Base-by-base conservation (phyloP, 2,329 filamentous ascomycete species). In the Lachnellula suecica region DNA sequence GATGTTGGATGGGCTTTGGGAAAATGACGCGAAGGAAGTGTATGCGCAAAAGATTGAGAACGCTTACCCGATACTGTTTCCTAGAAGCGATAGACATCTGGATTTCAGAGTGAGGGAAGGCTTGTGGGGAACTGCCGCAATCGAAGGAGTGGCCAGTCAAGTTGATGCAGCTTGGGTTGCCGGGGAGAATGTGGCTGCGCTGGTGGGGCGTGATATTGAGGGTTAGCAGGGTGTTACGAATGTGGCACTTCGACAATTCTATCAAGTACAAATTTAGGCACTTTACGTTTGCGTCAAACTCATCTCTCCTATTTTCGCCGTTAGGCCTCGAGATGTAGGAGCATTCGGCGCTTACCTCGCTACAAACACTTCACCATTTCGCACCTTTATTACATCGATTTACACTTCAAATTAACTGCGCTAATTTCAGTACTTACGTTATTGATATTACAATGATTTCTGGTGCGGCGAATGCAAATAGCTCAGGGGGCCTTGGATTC, bases 1-100 rank as follows among this genome's bases (percentile, higher is more conserved):
- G 4, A 40, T 31, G 4, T 11, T 38, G 17, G 19, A 38, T 27
- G 24, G 9, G 24, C 20, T 47, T 20, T 52, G 46, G 25, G 41
- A 7, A n/a, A n/a, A n/a, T n/a, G n/a, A n/a, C n/a, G 23, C 31
- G 1, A 13, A 42, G 13, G 50, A 55, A 25, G 22, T 49, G 2
- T n/a, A 20, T n/a, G 29, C 25, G 9, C 17, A 45, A 34, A 19
- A 50, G 17, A 53, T 59, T 23, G 48, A 52, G 20, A 43, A 55
- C 35, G 58, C 53, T 10, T 60, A 52, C 44, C 58, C 58, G 1
- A 24, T 59, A 3, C 27, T 48, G 3, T 55, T 25, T 11, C 55
- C 58, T 0, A 44, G 29, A 22, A 44, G 22, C 24, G 20, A 25
- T 25, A 31, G 37, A 27, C 15, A 49, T 19, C 53, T 50, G 11